Evolutionary conservation across 345 rosid species (phyloP), one percentile per base, ranked within the genome.

Genomic region (Hibiscus syriacus): DNA sequence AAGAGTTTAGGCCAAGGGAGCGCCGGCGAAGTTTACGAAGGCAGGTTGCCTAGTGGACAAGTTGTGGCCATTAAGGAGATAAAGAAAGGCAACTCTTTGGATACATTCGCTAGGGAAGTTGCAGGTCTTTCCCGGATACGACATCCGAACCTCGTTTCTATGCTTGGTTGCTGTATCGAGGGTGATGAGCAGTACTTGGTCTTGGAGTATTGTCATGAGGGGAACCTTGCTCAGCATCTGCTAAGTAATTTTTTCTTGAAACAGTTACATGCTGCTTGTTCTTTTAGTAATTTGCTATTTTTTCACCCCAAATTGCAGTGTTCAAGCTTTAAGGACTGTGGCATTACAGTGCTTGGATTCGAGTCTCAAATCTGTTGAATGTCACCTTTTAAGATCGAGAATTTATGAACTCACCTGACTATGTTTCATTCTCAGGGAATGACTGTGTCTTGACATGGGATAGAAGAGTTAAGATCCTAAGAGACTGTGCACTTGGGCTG

Each of bases 1-100:
- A 75, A 55, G 68, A 58, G 74, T 78, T 65, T 87, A 0, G 87
- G 90, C 4, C 59, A 75, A 64, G 93, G 90, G 8, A 87, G 93
- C 50, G 90, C 88, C 0, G 86, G 88, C 14, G 72, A 68, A 34
- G 90, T 85, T 27, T 87, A 80, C 55, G 83, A 80, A 76, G 90
- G 88, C 23, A 53, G 82, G 61, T 66, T 87, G 71, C 90, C 90
- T 10, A 81, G 93, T 25, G 88, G 85, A 39, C 90, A 83, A 64
- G 79, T 54, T 22, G 86, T 85, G 11, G 88, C 90, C 52, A 70
- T 83, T 74, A 85, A 84, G 79, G 84, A 81, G 69, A 82, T 87
- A 9, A 49, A 59, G 34, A 79, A 45, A 62, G 69, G 80, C 54
- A 80, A 56, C 64, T 63, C 70, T 1, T 54, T 78, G 1, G 83